Conservation (phyloP, 108 stramenopile species). For the Schizochytrium sp. region DNA sequence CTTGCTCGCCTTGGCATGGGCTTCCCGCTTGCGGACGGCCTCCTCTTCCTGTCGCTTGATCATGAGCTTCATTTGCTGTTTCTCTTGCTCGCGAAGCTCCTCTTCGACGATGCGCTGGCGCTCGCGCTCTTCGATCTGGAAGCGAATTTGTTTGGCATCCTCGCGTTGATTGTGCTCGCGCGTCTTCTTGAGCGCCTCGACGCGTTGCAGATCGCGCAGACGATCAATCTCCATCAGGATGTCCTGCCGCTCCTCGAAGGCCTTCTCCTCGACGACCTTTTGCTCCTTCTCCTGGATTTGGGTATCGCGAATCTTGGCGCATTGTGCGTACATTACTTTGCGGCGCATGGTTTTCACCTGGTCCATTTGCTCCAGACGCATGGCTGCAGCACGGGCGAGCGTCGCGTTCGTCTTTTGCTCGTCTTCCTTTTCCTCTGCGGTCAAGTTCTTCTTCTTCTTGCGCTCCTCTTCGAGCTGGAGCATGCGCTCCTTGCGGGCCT, state of each 20-base stretch:
- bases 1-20: neutral
- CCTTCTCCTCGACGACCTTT: neutral
- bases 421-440: conserved; percentile 20
- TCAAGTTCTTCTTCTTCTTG: neutral
- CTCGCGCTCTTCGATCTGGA: conserved; percentile 18
- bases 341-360: conserved; percentile 18
- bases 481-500: conserved; percentile 24
- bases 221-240: conserved; percentile 13
- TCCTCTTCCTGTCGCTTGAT: neutral
- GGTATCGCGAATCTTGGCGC: conserved; percentile 6
- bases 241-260: neutral
- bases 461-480: neutral
- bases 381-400: neutral
- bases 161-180: neutral
- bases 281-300: conserved; percentile 21
- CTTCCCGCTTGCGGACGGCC: neutral
- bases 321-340: conserved; percentile 22
- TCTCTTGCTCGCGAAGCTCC: conserved; percentile 14
- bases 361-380: neutral
- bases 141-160: conserved; percentile 2
- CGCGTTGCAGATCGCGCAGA: neutral
- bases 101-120: neutral
- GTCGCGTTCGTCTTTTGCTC: neutral
- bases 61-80: neutral
- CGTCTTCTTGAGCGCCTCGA: neutral